Conservation (phyloP, 345 rosid species). For the Noccaea caerulescens region DNA sequence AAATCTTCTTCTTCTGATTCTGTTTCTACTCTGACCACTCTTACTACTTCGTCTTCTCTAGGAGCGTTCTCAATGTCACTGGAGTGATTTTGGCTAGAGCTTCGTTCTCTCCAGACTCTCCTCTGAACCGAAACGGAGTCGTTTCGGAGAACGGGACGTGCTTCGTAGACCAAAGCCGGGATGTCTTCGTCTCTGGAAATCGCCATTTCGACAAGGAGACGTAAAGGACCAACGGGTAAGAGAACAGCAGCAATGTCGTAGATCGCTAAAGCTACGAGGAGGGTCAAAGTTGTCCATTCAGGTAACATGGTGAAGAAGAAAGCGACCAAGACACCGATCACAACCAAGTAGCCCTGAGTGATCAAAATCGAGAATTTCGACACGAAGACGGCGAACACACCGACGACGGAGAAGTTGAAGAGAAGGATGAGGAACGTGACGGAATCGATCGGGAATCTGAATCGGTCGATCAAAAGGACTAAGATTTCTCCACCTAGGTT, state of each 20-base stretch:
- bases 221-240: slow-evolving; percentile 87
- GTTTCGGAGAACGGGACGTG: slow-evolving; percentile 66
- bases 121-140: slow-evolving; percentile 55
- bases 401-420: slow-evolving; percentile 79
- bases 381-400: slow-evolving; percentile 86
- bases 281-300: slow-evolving; percentile 94
- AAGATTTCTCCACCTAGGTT: slow-evolving; percentile 83
- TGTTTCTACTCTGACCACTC: slow-evolving; percentile 45
- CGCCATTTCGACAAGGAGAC: slow-evolving; percentile 92
- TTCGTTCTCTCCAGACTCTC: slow-evolving; percentile 79
- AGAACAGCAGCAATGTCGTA: slow-evolving; percentile 95
- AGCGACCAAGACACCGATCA: slow-evolving; percentile 86
- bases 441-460: slow-evolving; percentile 63
- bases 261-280: slow-evolving; percentile 79
- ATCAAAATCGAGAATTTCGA: slow-evolving; percentile 87
- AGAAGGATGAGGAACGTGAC: slow-evolving; percentile 64
- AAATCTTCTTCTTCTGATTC: slow-evolving; percentile 45
- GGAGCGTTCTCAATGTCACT: slow-evolving; percentile 30
- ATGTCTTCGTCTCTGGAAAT: slow-evolving; percentile 96
- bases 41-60: slow-evolving; percentile 13
- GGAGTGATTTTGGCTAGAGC: slow-evolving; percentile 31
- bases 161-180: slow-evolving; percentile 92
- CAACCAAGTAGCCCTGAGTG: slow-evolving; percentile 80
- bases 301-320: slow-evolving; percentile 90
- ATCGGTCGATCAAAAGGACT: slow-evolving; percentile 55